Base-by-base conservation (phyloP, 768 basidiomycete species). In the Candolleomyces aberdarensis region DNA sequence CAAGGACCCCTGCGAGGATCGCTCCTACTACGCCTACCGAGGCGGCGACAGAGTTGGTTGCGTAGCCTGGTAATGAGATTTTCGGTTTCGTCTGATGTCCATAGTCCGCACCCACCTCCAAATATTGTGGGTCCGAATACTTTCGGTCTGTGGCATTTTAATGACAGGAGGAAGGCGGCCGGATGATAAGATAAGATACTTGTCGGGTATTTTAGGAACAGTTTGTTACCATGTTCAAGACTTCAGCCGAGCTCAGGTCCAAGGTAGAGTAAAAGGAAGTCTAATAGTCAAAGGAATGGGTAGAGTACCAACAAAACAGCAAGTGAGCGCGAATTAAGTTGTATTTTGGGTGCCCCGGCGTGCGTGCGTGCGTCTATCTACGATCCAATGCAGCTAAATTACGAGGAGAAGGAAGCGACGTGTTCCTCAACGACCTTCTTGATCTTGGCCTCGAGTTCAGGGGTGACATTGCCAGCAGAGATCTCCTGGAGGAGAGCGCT, bases 401-500 rank as follows among this genome's bases (percentile, higher is more conserved):
- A 75, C 73, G 84, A 85, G 63, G 85, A 83, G 80, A 94, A 94
- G 52, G 89, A 83, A 62, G 89, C 77, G 65, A 94, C 92, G 66
- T 93, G 92, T 69, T 92, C 90, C 78, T 93, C 91, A 22, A 94
- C 92, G 67, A 88, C 89, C 83, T 89, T 92, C 91, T 95, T 96
- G 76, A 96, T 96, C 85, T 94, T 86, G 49, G 80, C 85, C 82
- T 98, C 96, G 63, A 97, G 84, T 71, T 95, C 94, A 63, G 89
- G 86, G 60, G 92, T 94, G 70, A 98, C 89, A 63, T 78, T 83
- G 60, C 96, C 97, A 63, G 81, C 80, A 55, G 87, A 76, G 66
- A 98, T 96, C 78, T 96, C 92, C 71, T 85, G 80, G 49, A 99
- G 87, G 68, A 99, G 87, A 39, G 80, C 67, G 53, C 72, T 63